Evolutionary conservation across 345 rosid genomes (phyloP).

Genomic region (Mercurialis annua): DNA sequence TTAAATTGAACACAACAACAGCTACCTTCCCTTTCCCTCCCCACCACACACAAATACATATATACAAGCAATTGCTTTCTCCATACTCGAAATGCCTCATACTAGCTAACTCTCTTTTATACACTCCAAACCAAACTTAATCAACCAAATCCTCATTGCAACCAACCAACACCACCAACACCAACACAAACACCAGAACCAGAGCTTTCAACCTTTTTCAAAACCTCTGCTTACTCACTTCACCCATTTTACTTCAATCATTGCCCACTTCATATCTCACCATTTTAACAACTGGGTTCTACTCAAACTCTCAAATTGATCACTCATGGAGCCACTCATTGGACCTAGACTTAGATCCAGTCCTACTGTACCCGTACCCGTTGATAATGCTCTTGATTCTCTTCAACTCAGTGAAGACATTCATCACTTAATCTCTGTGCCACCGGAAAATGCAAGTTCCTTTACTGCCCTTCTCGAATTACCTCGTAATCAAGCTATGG

Average conservation of each 20-base stretch:
- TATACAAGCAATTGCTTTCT: constrained; percentile 2
- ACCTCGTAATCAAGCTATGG: constrained; percentile 49
- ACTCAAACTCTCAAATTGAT: neutral
- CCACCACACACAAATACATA: neutral
- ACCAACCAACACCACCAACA: neutral
- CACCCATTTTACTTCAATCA: neutral
- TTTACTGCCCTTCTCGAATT: constrained; percentile 62
- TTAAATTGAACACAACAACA: neutral
- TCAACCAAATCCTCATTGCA: neutral
- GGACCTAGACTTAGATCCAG: constrained; percentile 47
- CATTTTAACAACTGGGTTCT: neutral
- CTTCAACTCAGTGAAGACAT: constrained; percentile 51
- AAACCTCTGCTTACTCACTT: neutral
- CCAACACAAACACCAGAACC: neutral
- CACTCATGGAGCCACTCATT: constrained; percentile 42
- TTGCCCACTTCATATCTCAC: neutral
- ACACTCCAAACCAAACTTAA: neutral
- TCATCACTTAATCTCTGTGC: constrained; percentile 39
- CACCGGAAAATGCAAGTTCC: constrained; percentile 45
- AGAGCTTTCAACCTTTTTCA: constrained; percentile 3
- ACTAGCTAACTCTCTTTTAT: neutral
- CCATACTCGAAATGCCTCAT: neutral
- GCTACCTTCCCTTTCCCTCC: neutral
- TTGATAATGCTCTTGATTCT: constrained; percentile 37
- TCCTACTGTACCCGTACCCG: constrained; percentile 17